A percentile compares a stretch with the other conserved stretches of the same genome.
Conservation (phyloP, 345 rosid genomes). For the Pugionium cornutum region DNA sequence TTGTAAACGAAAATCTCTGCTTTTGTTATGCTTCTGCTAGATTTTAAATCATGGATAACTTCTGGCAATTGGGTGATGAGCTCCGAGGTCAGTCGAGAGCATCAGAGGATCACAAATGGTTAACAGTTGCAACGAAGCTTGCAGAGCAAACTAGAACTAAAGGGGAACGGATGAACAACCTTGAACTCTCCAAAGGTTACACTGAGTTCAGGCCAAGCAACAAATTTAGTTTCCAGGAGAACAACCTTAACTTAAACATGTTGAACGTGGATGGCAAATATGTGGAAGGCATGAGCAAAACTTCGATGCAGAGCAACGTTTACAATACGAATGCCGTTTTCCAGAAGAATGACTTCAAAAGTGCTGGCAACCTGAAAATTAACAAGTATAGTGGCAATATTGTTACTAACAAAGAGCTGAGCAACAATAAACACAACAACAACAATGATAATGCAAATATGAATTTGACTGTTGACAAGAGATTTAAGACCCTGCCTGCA, state of each 20-base stretch:
- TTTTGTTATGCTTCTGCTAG: conserved; percentile 1
- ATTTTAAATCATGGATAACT: conserved; percentile 48
- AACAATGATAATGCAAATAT: conserved; percentile 46
- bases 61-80: conserved; percentile 96
- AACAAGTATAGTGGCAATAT: conserved; percentile 72
- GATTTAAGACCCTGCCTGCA: conserved; percentile 84
- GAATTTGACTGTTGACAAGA: conserved; percentile 42
- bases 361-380: conserved; percentile 46
- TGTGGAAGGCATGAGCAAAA: conserved; percentile 55
- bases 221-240: conserved; percentile 75
- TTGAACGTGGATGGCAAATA: conserved; percentile 69
- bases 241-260: conserved; percentile 79
- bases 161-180: conserved; percentile 87
- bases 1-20: background rate
- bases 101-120: conserved; percentile 87
- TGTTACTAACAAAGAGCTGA: conserved; percentile 52
- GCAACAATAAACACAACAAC: conserved; percentile 47
- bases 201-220: conserved; percentile 64
- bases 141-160: conserved; percentile 84
- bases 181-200: conserved; percentile 74
- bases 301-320: conserved; percentile 53
- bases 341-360: conserved; percentile 62
- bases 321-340: conserved; percentile 69
- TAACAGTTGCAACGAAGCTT: conserved; percentile 78
- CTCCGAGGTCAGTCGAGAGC: conserved; percentile 86